Conservation (phyloP, 352 stramenopile genomes). For the Phytophthora tubulina region DNA sequence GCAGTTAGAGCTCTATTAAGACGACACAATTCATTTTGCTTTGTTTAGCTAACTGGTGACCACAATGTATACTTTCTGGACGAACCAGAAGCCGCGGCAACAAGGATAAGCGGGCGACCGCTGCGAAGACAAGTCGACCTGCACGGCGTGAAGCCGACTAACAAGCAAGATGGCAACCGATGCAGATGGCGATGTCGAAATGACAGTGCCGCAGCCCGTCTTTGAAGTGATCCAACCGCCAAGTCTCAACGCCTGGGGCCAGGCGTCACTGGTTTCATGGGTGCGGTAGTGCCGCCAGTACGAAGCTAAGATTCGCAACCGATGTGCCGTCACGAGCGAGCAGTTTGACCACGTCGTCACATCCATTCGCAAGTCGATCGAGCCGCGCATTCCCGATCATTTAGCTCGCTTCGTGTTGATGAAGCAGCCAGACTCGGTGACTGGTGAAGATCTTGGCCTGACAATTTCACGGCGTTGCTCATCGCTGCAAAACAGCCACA, state of each 20-base stretch:
- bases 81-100: not conserved
- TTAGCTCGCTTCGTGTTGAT: not conserved
- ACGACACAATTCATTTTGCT: too few species aligned
- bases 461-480: not conserved
- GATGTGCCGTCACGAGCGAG: too few species aligned
- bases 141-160: not conserved
- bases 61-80: not conserved
- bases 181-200: not conserved
- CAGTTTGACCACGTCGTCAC: too few species aligned
- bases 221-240: not conserved
- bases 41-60: not conserved
- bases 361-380: too few species aligned
- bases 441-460: not conserved
- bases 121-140: not conserved
- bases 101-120: not conserved
- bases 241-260: not conserved
- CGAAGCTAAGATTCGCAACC: too few species aligned
- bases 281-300: not conserved
- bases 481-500: not conserved
- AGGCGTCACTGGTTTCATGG: not conserved
- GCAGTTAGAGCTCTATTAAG: too few species aligned
- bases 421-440: not conserved
- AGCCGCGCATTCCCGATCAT: too few species aligned
- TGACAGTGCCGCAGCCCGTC: not conserved
- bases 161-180: not conserved